Base-by-base conservation (phyloP, 2,329 filamentous ascomycete genomes). In the Aspergillus amoenus region DNA sequence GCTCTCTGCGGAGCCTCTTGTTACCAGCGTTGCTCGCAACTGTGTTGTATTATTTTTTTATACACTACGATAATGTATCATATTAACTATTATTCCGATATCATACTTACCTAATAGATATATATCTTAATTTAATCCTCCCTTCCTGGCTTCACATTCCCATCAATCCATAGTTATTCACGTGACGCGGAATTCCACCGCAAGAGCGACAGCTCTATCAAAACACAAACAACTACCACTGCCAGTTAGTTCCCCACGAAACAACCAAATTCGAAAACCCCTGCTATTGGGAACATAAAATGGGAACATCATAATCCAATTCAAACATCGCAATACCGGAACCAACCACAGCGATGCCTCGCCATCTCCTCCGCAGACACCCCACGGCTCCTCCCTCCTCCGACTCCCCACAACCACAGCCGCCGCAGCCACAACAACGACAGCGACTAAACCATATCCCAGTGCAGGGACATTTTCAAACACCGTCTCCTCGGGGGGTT, bases 401-500 rank as follows among this genome's bases (percentile, higher is more conserved):
- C 55, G 40, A 48, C 44, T 50, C 59, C 47, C 50, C 64, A 32
- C 58, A 59, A 22, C 57, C 49, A 46, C 59, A 55, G 3, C 43
- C 17, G 39, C 41, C 22, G 34, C 41, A 18, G 34, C 46, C 45
- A 54, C 53, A 34, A 55, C 24, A 54, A 53, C 32, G 41, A 11
- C 50, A 47, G 17, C 42, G 54, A 54, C 54, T 61, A 32, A 55
- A 56, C 48, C 60, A 64, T 55, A 15, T 50, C 44, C 34, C 55
- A 30, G 44, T 39, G 9, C 59, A 52, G 47, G 52, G 58, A 7
- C 70, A 73, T 54, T 73, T 70, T 50, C 69, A 71, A 17, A 73
- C 70, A 9, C 70, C 70, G 9, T 70, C 70, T 1, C 61, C 69
- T 9, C 65, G 66, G 30, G 64, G 61, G 15, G 68, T 66, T 13